These are phyloP conservation scores for Calonectria crousiana DNA, from an alignment of 2,329 filamentous ascomycete genomes.

Conservation along the genomic window DNA sequence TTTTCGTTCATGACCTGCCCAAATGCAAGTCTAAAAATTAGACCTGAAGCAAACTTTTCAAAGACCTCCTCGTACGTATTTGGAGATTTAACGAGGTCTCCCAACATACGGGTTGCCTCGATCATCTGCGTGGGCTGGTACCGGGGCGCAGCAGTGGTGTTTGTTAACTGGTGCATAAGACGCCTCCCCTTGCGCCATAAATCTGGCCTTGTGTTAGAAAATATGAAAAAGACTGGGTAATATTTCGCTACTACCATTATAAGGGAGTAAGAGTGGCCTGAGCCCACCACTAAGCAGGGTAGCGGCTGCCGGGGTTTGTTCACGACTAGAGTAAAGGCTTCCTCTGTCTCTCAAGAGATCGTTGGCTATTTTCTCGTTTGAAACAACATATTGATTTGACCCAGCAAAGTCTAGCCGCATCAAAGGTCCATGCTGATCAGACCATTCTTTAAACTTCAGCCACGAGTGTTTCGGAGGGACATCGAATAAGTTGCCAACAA, in stretches of 20 bases:
- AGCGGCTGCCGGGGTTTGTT: background rate
- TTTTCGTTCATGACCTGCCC: background rate
- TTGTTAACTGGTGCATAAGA: background rate
- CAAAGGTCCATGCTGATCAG: background rate
- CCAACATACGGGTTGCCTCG: background rate
- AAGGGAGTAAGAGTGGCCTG: background rate
- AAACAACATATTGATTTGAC: background rate
- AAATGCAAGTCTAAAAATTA: background rate
- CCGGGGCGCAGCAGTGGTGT: background rate
- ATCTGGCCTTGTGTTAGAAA: background rate
- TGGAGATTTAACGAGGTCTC: background rate
- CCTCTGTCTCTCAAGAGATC: background rate
- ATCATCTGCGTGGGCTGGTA: background rate
- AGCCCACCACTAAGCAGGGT: background rate
- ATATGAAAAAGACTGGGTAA: background rate
- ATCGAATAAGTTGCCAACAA: background rate
- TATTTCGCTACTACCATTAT: background rate
- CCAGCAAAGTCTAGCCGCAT: background rate
- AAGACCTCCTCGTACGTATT: background rate
- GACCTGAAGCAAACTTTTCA: background rate
- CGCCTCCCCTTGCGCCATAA: background rate
- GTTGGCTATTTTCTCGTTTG: background rate
- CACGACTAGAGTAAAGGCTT: background rate
- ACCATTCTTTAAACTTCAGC: background rate
- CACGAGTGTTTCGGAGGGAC: background rate